Evolutionary conservation across 1,139 yeast genomes (phyloP), one percentile per base, ranked within the genome.

Genomic region (Dujonia santamariae): DNA sequence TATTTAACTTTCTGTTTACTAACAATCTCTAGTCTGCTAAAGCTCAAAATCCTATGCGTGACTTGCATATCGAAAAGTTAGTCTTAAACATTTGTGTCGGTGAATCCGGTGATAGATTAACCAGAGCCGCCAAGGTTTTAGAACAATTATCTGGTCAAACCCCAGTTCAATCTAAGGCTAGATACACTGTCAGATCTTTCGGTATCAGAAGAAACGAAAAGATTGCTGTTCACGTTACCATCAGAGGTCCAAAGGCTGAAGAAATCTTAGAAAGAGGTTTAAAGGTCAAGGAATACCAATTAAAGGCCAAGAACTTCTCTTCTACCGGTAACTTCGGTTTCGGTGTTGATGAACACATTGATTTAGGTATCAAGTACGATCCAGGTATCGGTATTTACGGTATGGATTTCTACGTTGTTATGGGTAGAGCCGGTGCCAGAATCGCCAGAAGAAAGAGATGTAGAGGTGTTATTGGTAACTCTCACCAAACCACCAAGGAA

Each of bases 61-160:
- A 92, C 62, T 81, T 94, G 77, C 92, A 85, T 79, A 92, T 92
- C 78, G 97, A 92, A 80, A 94, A 92, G 79, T 85, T 92, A 75
- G 97, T 92, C 75, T 86, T 92, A 76, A 94, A 92, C 94, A 92
- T 92, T 77, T 90, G 96, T 75, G 98, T 92, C 73, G 99, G 99
- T 80, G 98, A 92, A 78, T 90, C 97, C 74, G 99, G 99, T 82
- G 99, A 92, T 76, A 85, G 97, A 83, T 87, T 92, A 75, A 92
- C 99, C 80, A 92, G 99, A 86, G 99, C 98, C 63, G 94, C 98
- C 67, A 92, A 92, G 84, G 98, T 92, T 63, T 83, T 92, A 69
- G 99, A 92, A 80, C 98, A 94, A 80, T 85, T 92, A 64, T 90
- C 97, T 58, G 98, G 98, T 88, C 99, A 92, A 79, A 92, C 98